Conservation (phyloP, 768 basidiomycete genomes). For the Galerina sulciceps region DNA sequence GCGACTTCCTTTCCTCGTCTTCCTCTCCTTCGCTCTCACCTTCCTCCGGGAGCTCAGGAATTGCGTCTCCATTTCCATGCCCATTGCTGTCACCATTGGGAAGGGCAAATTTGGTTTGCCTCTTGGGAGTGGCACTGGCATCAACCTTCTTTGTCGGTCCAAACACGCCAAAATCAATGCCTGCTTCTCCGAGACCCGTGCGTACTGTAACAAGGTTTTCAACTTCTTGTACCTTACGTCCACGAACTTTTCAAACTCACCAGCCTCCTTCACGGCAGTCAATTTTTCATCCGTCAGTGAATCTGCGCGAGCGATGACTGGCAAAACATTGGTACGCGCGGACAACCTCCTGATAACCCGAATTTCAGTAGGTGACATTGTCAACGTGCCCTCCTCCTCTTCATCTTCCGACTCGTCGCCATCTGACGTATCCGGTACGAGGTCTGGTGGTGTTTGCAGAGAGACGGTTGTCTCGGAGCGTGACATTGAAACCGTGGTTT, state of each 20-base stretch:
- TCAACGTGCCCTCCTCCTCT: constrained; percentile 53
- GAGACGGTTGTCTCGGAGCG: constrained; percentile 73
- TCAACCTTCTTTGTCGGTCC: constrained; percentile 41
- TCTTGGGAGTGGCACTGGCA: constrained; percentile 33
- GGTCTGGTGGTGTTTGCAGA: constrained; percentile 53
- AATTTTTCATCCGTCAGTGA: constrained; percentile 83
- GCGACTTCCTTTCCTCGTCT: constrained; percentile 58
- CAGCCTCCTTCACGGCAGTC: constrained; percentile 66
- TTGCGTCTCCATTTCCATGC: constrained; percentile 30
- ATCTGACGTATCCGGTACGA: constrained; percentile 57
- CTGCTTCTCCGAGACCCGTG: constrained; percentile 64
- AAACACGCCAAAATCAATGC: constrained; percentile 81
- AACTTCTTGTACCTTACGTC: not conserved
- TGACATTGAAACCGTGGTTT: constrained; percentile 55
- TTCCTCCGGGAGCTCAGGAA: constrained; percentile 29
- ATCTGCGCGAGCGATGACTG: constrained; percentile 80
- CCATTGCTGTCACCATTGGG: constrained; percentile 31
- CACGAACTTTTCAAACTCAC: constrained; percentile 30
- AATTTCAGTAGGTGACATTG: constrained; percentile 80
- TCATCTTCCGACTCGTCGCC: constrained; percentile 54
- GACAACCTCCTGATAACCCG: constrained; percentile 79
- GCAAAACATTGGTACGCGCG: constrained; percentile 77
- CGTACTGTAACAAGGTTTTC: constrained; percentile 44
- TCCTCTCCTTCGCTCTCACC: constrained; percentile 39
- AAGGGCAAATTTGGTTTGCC: constrained; percentile 37